Percentiles rank a stretch among this genome's conserved stretches.
Evolutionary conservation across 2,329 filamentous ascomycete genomes (phyloP).

Genomic region (Colletotrichum lentis): DNA sequence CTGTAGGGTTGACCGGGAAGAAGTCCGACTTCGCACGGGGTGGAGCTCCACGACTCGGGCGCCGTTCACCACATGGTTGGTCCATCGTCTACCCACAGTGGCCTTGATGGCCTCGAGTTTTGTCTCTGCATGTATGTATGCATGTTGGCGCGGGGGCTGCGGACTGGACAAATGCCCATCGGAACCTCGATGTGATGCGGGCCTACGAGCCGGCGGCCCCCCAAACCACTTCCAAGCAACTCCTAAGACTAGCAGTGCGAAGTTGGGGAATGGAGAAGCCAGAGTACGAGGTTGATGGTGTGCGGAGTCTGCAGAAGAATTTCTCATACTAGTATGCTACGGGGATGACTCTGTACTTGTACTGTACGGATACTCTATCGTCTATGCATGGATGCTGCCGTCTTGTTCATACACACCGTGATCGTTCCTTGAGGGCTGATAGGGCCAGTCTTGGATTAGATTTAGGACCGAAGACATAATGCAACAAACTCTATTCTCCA

Average conservation of each 20-base stretch:
- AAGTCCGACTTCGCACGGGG: conserved; percentile 23
- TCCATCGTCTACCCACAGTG: too few relatives aligned
- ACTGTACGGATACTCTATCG: too few relatives aligned
- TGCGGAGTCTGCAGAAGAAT: not conserved
- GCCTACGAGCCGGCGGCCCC: not conserved
- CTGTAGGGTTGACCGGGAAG: too few relatives aligned
- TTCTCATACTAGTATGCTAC: too few relatives aligned
- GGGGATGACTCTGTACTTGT: too few relatives aligned
- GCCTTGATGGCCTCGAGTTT: not conserved
- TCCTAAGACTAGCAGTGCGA: not conserved
- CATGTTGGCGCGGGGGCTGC: not conserved
- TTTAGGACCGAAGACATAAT: conserved; percentile 20
- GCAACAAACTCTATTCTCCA: conserved; percentile 22
- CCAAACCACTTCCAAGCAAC: not conserved
- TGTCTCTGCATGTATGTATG: not conserved
- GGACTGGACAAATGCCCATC: not conserved
- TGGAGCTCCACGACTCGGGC: conserved; percentile 20
- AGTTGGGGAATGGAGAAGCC: conserved; percentile 1
- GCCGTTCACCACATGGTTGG: not conserved
- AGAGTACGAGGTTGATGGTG: not conserved
- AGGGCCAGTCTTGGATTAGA: conserved; percentile 17
- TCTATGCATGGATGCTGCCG: too few relatives aligned
- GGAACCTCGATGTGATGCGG: not conserved
- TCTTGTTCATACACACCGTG: too few relatives aligned
- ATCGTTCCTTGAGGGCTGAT: not conserved